These are phyloP conservation scores for Vaccinium corymbosum DNA, from an alignment of 148 eudicot species.

Conservation along the genomic window DNA sequence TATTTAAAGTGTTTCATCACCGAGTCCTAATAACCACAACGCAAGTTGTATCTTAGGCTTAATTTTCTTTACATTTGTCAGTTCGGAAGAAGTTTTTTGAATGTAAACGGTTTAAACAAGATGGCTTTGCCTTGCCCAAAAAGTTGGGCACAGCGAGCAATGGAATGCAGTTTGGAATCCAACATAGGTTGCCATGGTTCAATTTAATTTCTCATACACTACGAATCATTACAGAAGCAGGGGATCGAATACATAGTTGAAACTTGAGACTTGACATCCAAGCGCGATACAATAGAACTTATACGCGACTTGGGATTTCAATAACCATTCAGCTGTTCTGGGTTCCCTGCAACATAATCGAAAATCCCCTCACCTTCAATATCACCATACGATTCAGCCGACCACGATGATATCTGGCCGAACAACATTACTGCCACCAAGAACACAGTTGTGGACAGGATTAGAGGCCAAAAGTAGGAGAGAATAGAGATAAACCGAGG, in stretches of 20 bases:
- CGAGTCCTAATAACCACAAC: background rate
- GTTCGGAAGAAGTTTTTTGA: background rate
- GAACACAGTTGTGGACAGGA: conserved; percentile 34
- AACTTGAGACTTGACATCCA: background rate
- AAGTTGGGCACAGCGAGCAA: background rate
- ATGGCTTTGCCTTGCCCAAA: background rate
- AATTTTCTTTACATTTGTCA: background rate
- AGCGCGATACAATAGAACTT: background rate
- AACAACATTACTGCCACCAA: conserved; percentile 21
- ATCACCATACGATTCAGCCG: conserved; percentile 19
- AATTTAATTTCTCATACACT: background rate
- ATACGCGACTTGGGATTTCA: background rate
- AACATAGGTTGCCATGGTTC: background rate
- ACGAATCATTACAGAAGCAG: background rate
- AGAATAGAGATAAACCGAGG: conserved; percentile 23
- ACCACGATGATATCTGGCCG: conserved; percentile 15
- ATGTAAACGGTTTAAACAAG: background rate
- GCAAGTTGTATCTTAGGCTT: background rate
- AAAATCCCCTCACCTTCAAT: conserved; percentile 25
- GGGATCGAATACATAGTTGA: background rate
- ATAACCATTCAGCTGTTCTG: conserved; percentile 20
- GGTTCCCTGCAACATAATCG: conserved; percentile 25
- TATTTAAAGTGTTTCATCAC: background rate
- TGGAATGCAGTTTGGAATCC: background rate
- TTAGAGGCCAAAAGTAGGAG: conserved; percentile 40